Conservation (phyloP, 2,329 filamentous ascomycete genomes). For the Fusarium sp. region DNA sequence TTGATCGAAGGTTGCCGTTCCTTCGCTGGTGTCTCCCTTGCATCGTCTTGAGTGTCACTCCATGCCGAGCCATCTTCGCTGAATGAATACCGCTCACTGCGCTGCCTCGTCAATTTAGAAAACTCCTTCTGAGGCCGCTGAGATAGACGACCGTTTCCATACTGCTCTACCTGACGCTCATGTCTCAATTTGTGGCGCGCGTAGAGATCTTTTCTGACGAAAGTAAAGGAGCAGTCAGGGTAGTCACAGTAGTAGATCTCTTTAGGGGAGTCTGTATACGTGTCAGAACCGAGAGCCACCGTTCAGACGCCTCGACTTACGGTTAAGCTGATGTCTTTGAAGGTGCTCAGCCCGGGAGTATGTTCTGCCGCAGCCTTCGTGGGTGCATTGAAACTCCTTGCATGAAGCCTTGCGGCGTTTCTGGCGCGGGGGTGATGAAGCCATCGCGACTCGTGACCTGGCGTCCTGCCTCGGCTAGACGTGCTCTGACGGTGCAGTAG, state of each 20-base stretch:
- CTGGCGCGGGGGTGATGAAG: slow-evolving; percentile 46
- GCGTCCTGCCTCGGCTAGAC: slow-evolving; percentile 19
- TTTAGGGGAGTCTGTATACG: slow-evolving; percentile 43
- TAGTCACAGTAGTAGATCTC: slow-evolving; percentile 48
- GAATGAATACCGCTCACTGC: slow-evolving; percentile 41
- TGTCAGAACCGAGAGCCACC: slow-evolving; percentile 21
- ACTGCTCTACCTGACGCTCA: slow-evolving; percentile 44
- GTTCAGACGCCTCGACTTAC: slow-evolving; percentile 20
- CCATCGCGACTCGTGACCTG: slow-evolving; percentile 38
- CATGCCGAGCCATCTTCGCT: slow-evolving; percentile 45
- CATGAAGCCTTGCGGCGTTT: slow-evolving; percentile 48
- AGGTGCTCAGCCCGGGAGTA: slow-evolving; percentile 46
- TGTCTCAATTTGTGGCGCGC: slow-evolving; percentile 46
- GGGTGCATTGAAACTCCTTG: slow-evolving; percentile 48
- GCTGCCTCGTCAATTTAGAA: slow-evolving; percentile 35
- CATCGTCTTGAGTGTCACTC: slow-evolving; percentile 46
- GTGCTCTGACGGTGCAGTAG: slow-evolving; percentile 5
- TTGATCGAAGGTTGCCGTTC: slow-evolving; percentile 14
- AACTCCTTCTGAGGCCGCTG: slow-evolving; percentile 44
- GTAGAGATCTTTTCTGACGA: slow-evolving; percentile 46
- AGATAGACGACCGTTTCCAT: slow-evolving; percentile 43
- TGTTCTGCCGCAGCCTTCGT: slow-evolving; percentile 46
- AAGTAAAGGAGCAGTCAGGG: slow-evolving; percentile 46
- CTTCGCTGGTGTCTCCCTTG: slow-evolving; percentile 36
- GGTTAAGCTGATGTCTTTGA: slow-evolving; percentile 45